Evolutionary conservation across 148 eudicot species (phyloP).

Genomic region (Rheum nobile): DNA sequence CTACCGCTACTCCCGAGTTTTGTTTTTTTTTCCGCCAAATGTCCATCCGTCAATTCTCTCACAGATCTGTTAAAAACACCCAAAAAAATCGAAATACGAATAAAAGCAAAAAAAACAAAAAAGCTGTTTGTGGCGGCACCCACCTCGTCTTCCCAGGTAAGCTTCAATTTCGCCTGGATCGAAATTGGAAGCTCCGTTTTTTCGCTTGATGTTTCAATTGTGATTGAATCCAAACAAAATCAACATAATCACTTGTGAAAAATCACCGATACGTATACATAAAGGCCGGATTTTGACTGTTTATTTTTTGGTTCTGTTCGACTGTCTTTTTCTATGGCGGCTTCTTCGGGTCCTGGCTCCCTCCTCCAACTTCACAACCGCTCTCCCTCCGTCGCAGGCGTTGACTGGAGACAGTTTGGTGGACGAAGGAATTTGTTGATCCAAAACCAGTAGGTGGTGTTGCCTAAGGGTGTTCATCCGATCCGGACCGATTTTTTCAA

Average conservation of each 20-base stretch:
- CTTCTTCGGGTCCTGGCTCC: slow-evolving; percentile 3
- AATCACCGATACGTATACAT: not conserved
- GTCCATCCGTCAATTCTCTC: too few relatives aligned
- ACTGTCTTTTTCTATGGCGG: not conserved
- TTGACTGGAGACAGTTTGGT: not conserved
- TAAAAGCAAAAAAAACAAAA: too few relatives aligned
- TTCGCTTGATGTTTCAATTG: not conserved
- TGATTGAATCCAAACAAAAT: not conserved
- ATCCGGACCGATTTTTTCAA: too few relatives aligned
- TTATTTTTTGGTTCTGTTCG: not conserved
- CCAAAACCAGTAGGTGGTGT: slow-evolving; percentile 15
- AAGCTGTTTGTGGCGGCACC: too few relatives aligned
- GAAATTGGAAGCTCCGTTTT: not conserved
- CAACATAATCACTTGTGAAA: not conserved
- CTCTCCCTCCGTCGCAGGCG: not conserved
- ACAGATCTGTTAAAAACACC: too few relatives aligned
- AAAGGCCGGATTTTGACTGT: not conserved
- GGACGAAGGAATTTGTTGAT: slow-evolving; percentile 2
- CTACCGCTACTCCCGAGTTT: too few relatives aligned
- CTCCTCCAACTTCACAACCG: not conserved
- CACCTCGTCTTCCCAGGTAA: too few relatives aligned
- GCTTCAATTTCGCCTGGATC: too few relatives aligned
- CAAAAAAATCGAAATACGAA: too few relatives aligned
- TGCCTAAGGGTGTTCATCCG: too few relatives aligned
- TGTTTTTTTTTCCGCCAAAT: too few relatives aligned